Conservation (phyloP, 768 basidiomycete genomes). For the Russula compacta region DNA sequence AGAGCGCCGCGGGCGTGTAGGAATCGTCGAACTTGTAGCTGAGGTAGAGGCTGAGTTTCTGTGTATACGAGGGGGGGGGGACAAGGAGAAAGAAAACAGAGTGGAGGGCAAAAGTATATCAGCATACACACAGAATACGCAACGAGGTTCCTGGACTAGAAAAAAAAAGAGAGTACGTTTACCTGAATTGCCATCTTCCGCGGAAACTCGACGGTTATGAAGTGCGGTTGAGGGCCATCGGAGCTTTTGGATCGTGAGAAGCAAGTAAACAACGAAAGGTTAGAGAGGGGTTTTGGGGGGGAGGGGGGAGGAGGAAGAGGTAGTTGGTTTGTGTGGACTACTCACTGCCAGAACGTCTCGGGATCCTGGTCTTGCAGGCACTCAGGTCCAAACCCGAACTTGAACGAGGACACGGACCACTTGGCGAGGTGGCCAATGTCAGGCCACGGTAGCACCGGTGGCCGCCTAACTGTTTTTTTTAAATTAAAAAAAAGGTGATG, state of each 20-base stretch:
- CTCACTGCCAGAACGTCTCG: slow-evolving; percentile 97
- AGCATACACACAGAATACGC: no score
- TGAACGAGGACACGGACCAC: slow-evolving; percentile 95
- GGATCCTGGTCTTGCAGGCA: slow-evolving; percentile 83
- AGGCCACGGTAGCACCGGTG: slow-evolving; percentile 58
- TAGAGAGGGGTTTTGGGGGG: background rate
- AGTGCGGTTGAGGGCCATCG: slow-evolving; percentile 96
- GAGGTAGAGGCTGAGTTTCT: slow-evolving; percentile 85
- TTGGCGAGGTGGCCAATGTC: slow-evolving; percentile 83
- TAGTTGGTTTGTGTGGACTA: background rate
- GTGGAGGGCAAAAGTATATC: no score
- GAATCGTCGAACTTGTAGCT: slow-evolving; percentile 86
- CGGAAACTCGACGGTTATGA: slow-evolving; percentile 89
- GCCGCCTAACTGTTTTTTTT: slow-evolving; percentile 29
- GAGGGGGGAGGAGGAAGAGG: background rate
- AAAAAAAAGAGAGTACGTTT: background rate
- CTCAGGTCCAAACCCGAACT: slow-evolving; percentile 93
- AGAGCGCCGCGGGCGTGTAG: slow-evolving; percentile 88
- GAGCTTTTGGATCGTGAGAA: slow-evolving; percentile 36
- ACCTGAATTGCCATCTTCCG: slow-evolving; percentile 86
- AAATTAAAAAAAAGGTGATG: no score
- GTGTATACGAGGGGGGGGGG: background rate
- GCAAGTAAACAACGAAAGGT: background rate
- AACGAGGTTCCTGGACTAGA: no score
- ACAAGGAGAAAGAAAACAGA: background rate